These are phyloP conservation scores for Russula virescens DNA, from an alignment of 768 basidiomycete genomes.

Conservation along the genomic window DNA sequence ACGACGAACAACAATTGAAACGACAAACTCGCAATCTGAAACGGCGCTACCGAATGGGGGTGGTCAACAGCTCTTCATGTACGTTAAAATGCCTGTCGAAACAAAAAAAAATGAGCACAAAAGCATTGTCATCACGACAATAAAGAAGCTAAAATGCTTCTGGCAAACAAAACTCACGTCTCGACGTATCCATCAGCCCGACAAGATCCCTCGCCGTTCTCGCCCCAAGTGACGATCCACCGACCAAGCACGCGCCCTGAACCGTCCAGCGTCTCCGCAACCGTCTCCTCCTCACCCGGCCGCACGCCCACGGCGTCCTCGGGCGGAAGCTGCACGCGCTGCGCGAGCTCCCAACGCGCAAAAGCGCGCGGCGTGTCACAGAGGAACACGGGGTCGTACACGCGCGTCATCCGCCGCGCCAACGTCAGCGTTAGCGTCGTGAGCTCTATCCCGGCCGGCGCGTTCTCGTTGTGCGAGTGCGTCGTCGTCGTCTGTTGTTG, in stretches of 20 bases:
- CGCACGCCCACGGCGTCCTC: conserved; percentile 34
- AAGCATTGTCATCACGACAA: too few species aligned
- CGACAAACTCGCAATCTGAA: neutral
- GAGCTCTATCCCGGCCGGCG: conserved; percentile 56
- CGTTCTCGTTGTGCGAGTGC: conserved; percentile 24
- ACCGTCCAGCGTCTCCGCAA: conserved; percentile 66
- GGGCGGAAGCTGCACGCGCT: conserved; percentile 41
- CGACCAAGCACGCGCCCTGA: conserved; percentile 59
- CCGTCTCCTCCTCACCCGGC: conserved; percentile 62
- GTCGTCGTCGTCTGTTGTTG: conserved; percentile 29
- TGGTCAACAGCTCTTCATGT: conserved; percentile 42
- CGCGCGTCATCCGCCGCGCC: conserved; percentile 56
- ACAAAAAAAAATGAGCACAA: neutral
- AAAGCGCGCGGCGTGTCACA: conserved; percentile 62
- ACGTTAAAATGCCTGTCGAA: conserved; percentile 44
- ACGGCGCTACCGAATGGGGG: conserved; percentile 18
- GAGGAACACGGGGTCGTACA: conserved; percentile 70
- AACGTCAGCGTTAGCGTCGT: conserved; percentile 60
- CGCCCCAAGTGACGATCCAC: conserved; percentile 75
- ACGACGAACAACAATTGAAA: too few species aligned
- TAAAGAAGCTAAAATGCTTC: neutral
- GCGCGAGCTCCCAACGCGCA: conserved; percentile 76
- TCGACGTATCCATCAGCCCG: conserved; percentile 55
- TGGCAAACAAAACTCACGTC: conserved; percentile 41
- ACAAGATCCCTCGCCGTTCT: conserved; percentile 59